Percentiles rank a stretch among this genome's conserved stretches.
These are phyloP conservation scores for Debaryomycetaceae sp. DNA, from an alignment of 1,139 yeast species.

Conservation along the genomic window DNA sequence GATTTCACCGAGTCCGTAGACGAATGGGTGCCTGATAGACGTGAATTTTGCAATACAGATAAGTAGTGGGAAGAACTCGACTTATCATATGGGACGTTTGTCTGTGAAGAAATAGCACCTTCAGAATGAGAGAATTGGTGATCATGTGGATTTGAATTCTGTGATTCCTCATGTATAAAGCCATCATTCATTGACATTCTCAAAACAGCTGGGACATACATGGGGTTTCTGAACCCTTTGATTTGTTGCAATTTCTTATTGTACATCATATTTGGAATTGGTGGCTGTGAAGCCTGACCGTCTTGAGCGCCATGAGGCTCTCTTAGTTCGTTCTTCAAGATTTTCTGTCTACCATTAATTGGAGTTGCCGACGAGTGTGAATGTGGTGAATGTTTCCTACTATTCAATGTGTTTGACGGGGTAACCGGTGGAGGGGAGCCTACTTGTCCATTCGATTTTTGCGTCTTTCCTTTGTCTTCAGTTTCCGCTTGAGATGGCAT, in stretches of 20 bases:
- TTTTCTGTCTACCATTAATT: background rate
- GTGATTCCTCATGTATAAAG: background rate
- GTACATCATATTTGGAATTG: background rate
- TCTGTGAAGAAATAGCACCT: background rate
- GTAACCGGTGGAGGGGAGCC: background rate
- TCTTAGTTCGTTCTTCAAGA: background rate
- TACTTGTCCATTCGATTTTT: background rate
- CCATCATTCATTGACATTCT: conserved; percentile 38
- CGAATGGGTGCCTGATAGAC: background rate
- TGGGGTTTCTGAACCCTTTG: conserved; percentile 73
- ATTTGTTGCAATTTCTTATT: conserved; percentile 48
- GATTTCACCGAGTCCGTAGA: conserved; percentile 32
- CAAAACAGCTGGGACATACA: conserved; percentile 87
- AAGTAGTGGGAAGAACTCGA: conserved; percentile 6
- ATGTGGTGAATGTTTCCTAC: background rate
- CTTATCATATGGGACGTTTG: background rate
- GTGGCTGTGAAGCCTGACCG: background rate
- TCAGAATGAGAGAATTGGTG: background rate
- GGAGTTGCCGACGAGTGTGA: background rate
- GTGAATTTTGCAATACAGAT: background rate
- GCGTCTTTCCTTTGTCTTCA: background rate
- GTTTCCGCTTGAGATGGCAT: background rate
- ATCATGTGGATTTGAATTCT: background rate
- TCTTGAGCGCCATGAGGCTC: background rate
- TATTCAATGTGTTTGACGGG: background rate